phyloP scores from a whole-genome alignment of 2,329 filamentous ascomycete genomes.

The Juglanconis juglandina region DNA sequence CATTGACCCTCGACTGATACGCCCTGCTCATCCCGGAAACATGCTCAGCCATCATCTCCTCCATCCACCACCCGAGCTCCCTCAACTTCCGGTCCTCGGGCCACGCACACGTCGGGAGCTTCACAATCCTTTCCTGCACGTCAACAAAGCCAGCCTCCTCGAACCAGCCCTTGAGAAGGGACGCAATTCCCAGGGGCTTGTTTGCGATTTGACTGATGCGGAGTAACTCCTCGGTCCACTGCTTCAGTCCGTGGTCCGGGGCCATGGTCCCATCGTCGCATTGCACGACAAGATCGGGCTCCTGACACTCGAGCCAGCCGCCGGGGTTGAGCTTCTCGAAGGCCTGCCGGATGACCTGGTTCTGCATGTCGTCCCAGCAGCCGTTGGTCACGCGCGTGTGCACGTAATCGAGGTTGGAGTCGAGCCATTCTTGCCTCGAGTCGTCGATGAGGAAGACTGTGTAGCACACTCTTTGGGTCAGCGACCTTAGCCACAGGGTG shows the following conservation, averaged over 20 bases:
- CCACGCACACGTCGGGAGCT: conserved; percentile 54
- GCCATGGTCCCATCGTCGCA: conserved; percentile 46
- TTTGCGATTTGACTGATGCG: conserved; percentile 34
- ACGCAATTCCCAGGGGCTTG: conserved; percentile 35
- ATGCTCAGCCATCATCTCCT: conserved; percentile 8
- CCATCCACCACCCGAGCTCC: conserved; percentile 36
- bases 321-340: conserved; percentile 48
- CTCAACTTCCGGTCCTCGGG: conserved; percentile 42
- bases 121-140: conserved; percentile 49
- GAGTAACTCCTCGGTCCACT: conserved; percentile 39
- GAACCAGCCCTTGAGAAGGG: conserved; percentile 34
- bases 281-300: conserved; percentile 35
- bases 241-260: conserved; percentile 33
- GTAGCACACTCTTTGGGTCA: background rate
- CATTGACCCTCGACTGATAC: conserved; percentile 13
- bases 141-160: conserved; percentile 53
- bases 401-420: conserved; percentile 54
- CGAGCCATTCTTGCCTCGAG: conserved; percentile 49
- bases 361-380: conserved; percentile 47
- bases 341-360: conserved; percentile 49
- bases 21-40: conserved; percentile 2
- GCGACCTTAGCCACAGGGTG: too few species aligned
- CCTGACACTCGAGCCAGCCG: conserved; percentile 55
- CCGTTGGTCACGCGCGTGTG: conserved; percentile 49
- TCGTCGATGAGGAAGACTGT: conserved; percentile 69